Evolutionary conservation across 176 grass and related monocot species (phyloP).

Genomic region (Lolium rigidum): DNA sequence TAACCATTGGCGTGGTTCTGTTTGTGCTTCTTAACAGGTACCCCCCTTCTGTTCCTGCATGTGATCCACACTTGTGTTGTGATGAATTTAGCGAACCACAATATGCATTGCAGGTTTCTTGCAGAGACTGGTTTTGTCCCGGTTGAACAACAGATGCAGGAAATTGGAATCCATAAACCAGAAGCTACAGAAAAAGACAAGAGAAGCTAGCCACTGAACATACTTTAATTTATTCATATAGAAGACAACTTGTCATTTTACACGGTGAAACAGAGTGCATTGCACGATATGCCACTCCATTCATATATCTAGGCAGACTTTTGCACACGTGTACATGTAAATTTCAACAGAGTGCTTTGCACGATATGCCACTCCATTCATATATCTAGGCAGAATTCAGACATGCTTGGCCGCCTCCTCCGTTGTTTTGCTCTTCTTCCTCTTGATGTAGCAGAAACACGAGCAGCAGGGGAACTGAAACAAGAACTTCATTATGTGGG

Average conservation of each 20-base stretch:
- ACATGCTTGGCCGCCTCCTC: constrained; percentile 24
- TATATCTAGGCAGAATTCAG: too few relatives aligned
- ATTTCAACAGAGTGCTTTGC: neutral
- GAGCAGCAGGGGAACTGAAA: constrained; percentile 65
- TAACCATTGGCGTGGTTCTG: constrained; percentile 76
- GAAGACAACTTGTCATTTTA: constrained; percentile 19
- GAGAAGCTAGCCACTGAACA: constrained; percentile 30
- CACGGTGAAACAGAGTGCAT: constrained; percentile 27
- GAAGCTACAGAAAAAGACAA: constrained; percentile 61
- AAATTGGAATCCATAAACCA: constrained; percentile 75
- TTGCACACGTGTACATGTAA: neutral
- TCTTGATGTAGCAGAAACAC: constrained; percentile 66
- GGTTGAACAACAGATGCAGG: constrained; percentile 90
- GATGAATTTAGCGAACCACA: neutral
- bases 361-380: too few relatives aligned
- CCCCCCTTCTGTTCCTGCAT: neutral
- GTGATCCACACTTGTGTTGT: neutral
- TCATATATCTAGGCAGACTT: constrained; percentile 4
- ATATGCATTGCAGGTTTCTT: constrained; percentile 67
- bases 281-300: neutral
- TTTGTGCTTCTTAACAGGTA: constrained; percentile 88
- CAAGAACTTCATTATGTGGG: constrained; percentile 57
- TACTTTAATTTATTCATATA: constrained; percentile 35
- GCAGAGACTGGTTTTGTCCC: constrained; percentile 86
- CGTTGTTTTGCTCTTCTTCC: constrained; percentile 48